Evolutionary conservation across 164 flowering plant species (phyloP).

Genomic region (Sextonia rubra): DNA sequence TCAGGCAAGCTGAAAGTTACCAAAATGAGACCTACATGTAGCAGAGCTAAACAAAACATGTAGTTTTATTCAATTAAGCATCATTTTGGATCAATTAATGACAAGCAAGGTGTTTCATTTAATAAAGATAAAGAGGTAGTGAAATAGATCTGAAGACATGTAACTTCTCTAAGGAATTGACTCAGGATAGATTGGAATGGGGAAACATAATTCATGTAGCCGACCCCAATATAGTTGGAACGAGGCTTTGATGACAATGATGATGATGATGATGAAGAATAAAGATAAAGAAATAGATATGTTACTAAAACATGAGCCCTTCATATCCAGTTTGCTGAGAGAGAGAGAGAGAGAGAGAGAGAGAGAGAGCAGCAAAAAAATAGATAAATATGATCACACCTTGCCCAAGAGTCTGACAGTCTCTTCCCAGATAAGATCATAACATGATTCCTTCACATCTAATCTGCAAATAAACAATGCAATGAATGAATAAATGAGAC

Average conservation of each 20-base stretch:
- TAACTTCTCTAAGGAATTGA: no score
- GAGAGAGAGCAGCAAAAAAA: background rate
- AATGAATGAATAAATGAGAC: background rate
- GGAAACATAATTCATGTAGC: background rate
- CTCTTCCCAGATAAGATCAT: conserved; percentile 76
- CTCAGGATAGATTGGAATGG: background rate
- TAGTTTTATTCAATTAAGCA: no score
- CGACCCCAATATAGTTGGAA: background rate
- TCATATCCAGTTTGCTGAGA: background rate
- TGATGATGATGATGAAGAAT: background rate
- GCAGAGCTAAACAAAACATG: no score
- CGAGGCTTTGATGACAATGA: background rate
- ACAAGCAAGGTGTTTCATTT: no score
- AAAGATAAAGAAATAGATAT: background rate
- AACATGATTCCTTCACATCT: conserved; percentile 44
- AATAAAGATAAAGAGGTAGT: no score
- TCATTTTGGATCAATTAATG: no score
- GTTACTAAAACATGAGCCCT: no score
- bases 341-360: background rate
- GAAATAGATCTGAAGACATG: no score
- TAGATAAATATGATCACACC: conserved; percentile 29
- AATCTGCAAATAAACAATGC: conserved; percentile 37
- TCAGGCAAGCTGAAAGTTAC: no score
- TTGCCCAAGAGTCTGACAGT: conserved; percentile 45
- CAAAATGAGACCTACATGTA: no score